Conservation (phyloP, 768 basidiomycete species). For the Guyanaporus albipodus region DNA sequence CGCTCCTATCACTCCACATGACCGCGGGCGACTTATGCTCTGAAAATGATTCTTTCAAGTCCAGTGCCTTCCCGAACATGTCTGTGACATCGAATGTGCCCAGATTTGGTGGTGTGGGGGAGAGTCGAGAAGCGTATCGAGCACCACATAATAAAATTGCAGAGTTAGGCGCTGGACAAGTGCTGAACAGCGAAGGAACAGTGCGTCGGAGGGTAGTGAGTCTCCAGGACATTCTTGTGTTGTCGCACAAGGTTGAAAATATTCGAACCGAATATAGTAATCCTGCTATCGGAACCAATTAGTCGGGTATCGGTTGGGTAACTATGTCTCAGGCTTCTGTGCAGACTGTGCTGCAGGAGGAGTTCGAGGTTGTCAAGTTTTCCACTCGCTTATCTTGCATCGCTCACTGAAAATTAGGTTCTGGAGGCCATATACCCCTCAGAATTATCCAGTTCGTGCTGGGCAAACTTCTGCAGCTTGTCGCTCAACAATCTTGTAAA, state of each 20-base stretch:
- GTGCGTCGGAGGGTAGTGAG: constrained; percentile 15
- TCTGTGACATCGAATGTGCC: constrained; percentile 8
- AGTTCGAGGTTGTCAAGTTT: constrained; percentile 69
- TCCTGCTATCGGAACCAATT: constrained; percentile 15
- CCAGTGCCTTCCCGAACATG: constrained; percentile 15
- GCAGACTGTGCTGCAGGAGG: constrained; percentile 70
- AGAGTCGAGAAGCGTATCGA: constrained; percentile 9
- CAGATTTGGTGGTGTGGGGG: constrained; percentile 2
- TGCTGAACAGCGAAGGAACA: not conserved
- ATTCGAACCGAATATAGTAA: constrained; percentile 12
- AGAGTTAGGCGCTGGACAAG: not conserved
- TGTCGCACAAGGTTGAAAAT: constrained; percentile 6
- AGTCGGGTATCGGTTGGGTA: constrained; percentile 26
- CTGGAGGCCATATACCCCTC: constrained; percentile 95
- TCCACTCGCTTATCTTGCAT: constrained; percentile 4
- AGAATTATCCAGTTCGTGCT: constrained; percentile 82
- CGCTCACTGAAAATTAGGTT: constrained; percentile 48
- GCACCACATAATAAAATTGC: not conserved
- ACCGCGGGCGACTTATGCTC: constrained; percentile 33
- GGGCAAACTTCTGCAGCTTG: constrained; percentile 29
- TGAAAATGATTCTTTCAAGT: constrained; percentile 9
- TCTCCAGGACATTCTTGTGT: constrained; percentile 20
- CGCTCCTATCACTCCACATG: constrained; percentile 31
- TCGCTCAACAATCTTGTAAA: constrained; percentile 54
- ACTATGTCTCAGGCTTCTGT: constrained; percentile 55